Evolutionary conservation across 495 filamentous ascomycete genomes (phyloP), one percentile per base, ranked within the genome.

Genomic region (Penicillium lividum): DNA sequence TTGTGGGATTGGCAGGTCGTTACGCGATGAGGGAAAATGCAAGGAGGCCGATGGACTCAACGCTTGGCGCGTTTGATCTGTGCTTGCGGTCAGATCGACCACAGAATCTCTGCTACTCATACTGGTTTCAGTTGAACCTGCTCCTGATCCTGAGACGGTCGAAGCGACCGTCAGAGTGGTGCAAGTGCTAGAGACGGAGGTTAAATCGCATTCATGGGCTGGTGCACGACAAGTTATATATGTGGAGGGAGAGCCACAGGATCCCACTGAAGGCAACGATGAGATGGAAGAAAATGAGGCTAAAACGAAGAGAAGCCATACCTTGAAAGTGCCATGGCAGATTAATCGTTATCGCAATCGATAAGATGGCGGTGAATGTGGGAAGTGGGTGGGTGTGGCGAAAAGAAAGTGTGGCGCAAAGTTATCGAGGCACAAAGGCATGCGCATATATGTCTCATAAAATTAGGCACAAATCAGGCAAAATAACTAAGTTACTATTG

Each of bases 291-390:
- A 36, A 36, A 36, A 11, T 36, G 33, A 11, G 13, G 33, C 22
- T 22, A 22, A 2, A 22, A 22, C 22, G 22, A 22, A 22, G 22
- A 22, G 22, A 22, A 22, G 22, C 22, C 22, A 22, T 22, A 22
- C 22, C 22, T 22, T 22, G 22, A 22, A 22, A 22, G 22, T 22
- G 22, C 1, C 22, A 22, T 22, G 22, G 22, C 22, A 22, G 22
- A 22, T 22, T 18, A 27, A 15, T 47, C 4, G 45, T 47, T 47
- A 47, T 49, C 28, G 27, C 22, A 11, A 16, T 18, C 55, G 64
- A 65, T 63, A 66, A 63, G 64, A 47, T 69, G 66, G 71, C 69
- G 71, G 71, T 73, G 53, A 58, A 13, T 5, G 30, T 36, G 22
- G 22, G 22, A 22, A 22, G 22, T 36, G 8, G 13, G 33, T 11